Evolutionary conservation across 352 stramenopile species (phyloP).

Genomic region (Globisporangium spinosum): DNA sequence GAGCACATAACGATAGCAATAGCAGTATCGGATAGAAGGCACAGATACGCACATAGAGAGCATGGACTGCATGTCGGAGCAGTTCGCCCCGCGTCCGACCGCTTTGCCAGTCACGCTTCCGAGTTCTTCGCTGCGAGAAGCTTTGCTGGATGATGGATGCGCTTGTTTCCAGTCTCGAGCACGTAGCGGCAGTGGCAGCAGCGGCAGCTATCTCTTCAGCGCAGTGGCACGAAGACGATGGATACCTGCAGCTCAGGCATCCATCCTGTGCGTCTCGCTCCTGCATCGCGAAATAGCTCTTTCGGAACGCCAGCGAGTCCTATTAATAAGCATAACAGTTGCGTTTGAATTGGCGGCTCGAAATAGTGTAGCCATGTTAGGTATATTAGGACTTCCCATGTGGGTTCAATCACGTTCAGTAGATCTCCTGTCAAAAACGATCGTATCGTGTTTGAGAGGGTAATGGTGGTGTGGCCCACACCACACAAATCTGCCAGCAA

Average conservation of each 20-base stretch:
- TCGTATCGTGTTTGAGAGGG: not conserved
- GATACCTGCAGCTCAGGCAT: not conserved
- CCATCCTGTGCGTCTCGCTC: not conserved
- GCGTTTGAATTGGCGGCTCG: not conserved
- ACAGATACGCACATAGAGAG: conserved; percentile 30
- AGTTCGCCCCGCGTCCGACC: conserved; percentile 14
- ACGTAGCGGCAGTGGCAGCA: not conserved
- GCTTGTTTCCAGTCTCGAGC: not conserved
- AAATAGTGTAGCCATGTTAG: conserved; percentile 9
- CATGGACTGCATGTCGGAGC: conserved; percentile 41
- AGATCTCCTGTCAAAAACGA: not conserved
- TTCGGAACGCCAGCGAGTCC: not conserved
- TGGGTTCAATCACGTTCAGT: not conserved
- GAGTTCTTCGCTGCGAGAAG: not conserved
- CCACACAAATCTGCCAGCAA: not conserved
- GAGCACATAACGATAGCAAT: not conserved
- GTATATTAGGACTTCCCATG: no score
- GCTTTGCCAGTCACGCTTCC: conserved; percentile 40
- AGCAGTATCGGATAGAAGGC: not conserved
- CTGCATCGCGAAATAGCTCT: not conserved
- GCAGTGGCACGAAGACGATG: not conserved
- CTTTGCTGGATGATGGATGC: not conserved
- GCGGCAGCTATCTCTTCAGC: no score
- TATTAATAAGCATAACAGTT: not conserved
- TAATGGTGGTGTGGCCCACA: not conserved